Evolutionary conservation across 768 basidiomycete species (phyloP), one percentile per base, ranked within the genome.

Genomic region (Lentinula sp.): DNA sequence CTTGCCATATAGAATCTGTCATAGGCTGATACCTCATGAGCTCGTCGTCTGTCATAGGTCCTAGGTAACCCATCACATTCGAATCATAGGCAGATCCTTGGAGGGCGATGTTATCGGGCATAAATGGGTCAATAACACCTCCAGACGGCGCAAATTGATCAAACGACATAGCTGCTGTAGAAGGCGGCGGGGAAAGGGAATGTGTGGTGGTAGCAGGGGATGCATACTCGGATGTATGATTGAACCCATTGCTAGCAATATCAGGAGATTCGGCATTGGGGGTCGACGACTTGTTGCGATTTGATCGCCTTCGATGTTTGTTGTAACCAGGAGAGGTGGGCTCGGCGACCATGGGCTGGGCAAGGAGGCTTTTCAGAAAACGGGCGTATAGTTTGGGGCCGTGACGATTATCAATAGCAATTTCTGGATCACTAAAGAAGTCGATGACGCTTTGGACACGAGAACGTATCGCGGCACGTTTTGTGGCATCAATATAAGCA

Each of bases 351-450:
- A 75, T 79, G 18, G 84, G 83, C n/a, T 80, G 81, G 15, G 82
- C 82, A 7, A 93, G 78, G 4, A 93, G 78, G 39, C 85, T 84
- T 48, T 83, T 82, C 50, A 94, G 77, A 80, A 93, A 93, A 52
- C 84, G 85, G 0, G 91, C 84, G 70, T 91, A 93, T 5, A 93
- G 75, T 69, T 85, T 88, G 1, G 91, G 91, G 0, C 88, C 89
- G 67, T 93, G 91, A 16, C 85, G 85, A 31, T 89, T 87, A 71
- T 94, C 92, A 61, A 93, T 80, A 18, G 86, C 86, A 16, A 93
- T 82, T 59, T 87, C 84, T 5, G 87, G 80, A 0, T 86, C 84
- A 3, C 82, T 81, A 4, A 93, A 79, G 1, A 91, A 78, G 62
- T 88, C 79, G 50, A 88, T 80, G 61, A 88, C 84, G 59, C 79